These are phyloP conservation scores for Naganishia vaughanmartiniae DNA, from an alignment of 768 basidiomycete species.

Conservation along the genomic window DNA sequence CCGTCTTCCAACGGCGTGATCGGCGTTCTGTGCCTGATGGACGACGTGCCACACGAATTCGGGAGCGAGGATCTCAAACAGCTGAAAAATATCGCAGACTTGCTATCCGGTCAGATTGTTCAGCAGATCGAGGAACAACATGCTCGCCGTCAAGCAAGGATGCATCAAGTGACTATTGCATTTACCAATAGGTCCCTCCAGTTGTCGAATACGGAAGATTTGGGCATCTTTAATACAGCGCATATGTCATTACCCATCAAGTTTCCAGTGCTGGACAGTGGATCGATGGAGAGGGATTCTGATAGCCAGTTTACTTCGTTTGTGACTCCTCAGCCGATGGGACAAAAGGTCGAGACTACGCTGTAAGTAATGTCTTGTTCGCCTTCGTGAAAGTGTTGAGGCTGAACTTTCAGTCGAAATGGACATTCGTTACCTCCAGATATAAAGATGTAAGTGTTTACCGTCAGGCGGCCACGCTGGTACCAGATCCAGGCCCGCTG, in stretches of 20 bases:
- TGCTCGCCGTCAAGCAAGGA: constrained; percentile 4
- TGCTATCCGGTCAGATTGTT: constrained; percentile 1
- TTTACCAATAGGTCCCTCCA: constrained; percentile 3
- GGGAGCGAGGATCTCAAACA: background rate
- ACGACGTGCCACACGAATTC: constrained; percentile 6
- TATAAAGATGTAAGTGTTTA: constrained; percentile 8
- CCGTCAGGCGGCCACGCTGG: background rate
- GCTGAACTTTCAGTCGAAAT: too few relatives aligned
- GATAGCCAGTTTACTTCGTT: constrained; percentile 2
- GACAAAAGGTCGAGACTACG: background rate
- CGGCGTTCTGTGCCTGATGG: constrained; percentile 1
- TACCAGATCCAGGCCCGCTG: too few relatives aligned
- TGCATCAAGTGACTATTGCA: constrained; percentile 12
- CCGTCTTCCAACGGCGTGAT: background rate
- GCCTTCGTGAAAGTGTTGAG: too few relatives aligned
- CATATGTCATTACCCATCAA: background rate
- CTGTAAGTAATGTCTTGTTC: background rate
- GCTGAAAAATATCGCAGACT: constrained; percentile 4
- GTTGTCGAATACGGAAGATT: constrained; percentile 16
- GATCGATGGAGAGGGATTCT: background rate
- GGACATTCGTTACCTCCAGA: background rate
- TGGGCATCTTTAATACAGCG: background rate
- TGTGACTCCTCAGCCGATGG: constrained; percentile 8
- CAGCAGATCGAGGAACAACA: constrained; percentile 16
- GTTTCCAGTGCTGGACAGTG: background rate